These are phyloP conservation scores for Iris macrosiphon DNA, from an alignment of 106 monocot species.

Conservation along the genomic window DNA sequence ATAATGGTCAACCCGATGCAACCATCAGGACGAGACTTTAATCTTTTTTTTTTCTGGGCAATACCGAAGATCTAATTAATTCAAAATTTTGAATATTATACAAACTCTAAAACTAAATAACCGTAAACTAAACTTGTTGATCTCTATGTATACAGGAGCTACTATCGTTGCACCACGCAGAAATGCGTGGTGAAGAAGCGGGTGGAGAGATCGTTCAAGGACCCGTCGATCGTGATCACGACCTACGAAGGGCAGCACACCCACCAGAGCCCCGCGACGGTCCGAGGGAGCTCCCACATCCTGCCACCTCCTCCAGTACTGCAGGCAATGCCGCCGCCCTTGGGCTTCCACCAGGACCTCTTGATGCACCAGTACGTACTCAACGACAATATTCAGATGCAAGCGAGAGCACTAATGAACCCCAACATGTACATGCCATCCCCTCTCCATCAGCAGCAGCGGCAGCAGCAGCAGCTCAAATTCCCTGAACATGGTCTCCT, in stretches of 20 bases:
- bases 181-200: constrained; percentile 88
- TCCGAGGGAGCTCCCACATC: constrained; percentile 46
- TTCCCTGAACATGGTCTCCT: constrained; percentile 61
- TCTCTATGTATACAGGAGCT: constrained; percentile 46
- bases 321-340: constrained; percentile 1
- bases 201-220: constrained; percentile 81
- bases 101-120: too few species aligned
- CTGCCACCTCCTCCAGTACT: constrained; percentile 9
- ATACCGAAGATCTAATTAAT: too few species aligned
- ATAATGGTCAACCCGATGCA: too few species aligned
- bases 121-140: too few species aligned
- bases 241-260: constrained; percentile 93
- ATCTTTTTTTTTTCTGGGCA: too few species aligned
- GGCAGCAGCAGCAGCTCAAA: constrained; percentile 24
- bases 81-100: not conserved
- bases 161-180: constrained; percentile 88
- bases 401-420: constrained; percentile 1
- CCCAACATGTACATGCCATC: constrained; percentile 20
- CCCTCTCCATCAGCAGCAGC: constrained; percentile 25
- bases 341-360: constrained; percentile 18
- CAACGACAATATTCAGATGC: not conserved
- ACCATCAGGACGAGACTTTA: too few species aligned
- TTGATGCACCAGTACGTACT: constrained; percentile 13
- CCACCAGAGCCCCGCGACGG: constrained; percentile 56
- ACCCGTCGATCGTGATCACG: constrained; percentile 73